Evolutionary conservation across 2,329 filamentous ascomycete species (phyloP).

Genomic region (Calonectria montana): DNA sequence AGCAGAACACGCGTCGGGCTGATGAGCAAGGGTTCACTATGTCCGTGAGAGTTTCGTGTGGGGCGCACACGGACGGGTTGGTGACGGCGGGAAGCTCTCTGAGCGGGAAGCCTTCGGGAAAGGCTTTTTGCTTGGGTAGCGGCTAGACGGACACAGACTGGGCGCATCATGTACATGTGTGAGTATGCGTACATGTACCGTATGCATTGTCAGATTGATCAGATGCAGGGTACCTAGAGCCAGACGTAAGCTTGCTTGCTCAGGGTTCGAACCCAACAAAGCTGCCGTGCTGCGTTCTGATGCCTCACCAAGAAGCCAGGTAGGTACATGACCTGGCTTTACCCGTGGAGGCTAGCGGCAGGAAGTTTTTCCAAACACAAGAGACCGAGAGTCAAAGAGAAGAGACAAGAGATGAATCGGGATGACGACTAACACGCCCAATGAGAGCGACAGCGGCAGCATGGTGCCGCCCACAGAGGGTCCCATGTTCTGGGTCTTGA

Average conservation of each 20-base stretch:
- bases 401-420: constrained; percentile 19
- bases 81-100: constrained; percentile 18
- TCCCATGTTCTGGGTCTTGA: constrained; percentile 12
- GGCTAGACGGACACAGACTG: neutral
- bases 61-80: constrained; percentile 25
- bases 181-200: constrained; percentile 2
- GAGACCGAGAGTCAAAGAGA: constrained; percentile 9
- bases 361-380: neutral
- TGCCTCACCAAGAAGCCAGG: constrained; percentile 5
- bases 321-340: neutral
- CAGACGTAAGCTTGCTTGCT: constrained; percentile 15
- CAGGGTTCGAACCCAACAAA: constrained; percentile 5
- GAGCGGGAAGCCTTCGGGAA: constrained; percentile 17
- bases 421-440: constrained; percentile 17
- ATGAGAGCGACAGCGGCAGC: constrained; percentile 18
- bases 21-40: constrained; percentile 25
- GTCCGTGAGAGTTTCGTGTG: constrained; percentile 24
- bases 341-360: neutral
- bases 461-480: constrained; percentile 21
- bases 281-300: constrained; percentile 4
- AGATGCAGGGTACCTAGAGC: constrained; percentile 13
- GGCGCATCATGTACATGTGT: constrained; percentile 7
- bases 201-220: constrained; percentile 20
- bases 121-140: constrained; percentile 16
- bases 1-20: constrained; percentile 25